phyloP scores from a whole-genome alignment of 495 filamentous ascomycete genomes.

The Xylaria nigripes region DNA sequence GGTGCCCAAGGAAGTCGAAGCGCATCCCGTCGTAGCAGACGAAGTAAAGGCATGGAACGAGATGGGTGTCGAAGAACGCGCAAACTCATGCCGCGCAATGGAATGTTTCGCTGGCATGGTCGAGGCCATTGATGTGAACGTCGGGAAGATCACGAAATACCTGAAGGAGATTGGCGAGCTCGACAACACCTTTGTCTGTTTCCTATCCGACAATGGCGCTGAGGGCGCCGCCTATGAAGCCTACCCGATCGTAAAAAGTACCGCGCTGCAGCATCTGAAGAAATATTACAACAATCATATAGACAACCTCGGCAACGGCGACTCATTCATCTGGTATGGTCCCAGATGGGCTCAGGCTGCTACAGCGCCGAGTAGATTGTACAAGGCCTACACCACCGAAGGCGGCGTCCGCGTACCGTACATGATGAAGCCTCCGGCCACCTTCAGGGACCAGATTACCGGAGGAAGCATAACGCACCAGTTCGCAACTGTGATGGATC shows the following conservation, averaged over 20 bases:
- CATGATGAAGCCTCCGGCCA: slow-evolving; percentile 37
- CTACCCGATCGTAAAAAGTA: slow-evolving; percentile 45
- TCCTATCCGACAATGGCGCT: slow-evolving; percentile 58
- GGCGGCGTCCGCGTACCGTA: slow-evolving; percentile 54
- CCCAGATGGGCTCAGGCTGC: slow-evolving; percentile 59
- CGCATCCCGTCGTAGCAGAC: slow-evolving; percentile 50
- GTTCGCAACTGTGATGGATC: slow-evolving; percentile 59
- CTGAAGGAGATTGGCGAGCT: slow-evolving; percentile 50
- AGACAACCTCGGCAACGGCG: slow-evolving; percentile 53
- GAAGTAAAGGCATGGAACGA: slow-evolving; percentile 50
- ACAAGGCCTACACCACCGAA: slow-evolving; percentile 58
- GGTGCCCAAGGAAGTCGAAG: slow-evolving; percentile 43
- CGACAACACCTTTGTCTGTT: slow-evolving; percentile 57
- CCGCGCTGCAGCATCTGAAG: slow-evolving; percentile 45
- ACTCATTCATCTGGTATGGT: slow-evolving; percentile 60
- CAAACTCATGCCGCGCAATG: slow-evolving; percentile 50
- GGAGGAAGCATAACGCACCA: slow-evolving; percentile 44
- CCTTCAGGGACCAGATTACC: slow-evolving; percentile 25
- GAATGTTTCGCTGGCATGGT: slow-evolving; percentile 58
- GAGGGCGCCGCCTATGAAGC: slow-evolving; percentile 58
- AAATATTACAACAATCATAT: slow-evolving; percentile 56
- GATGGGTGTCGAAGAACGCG: slow-evolving; percentile 44
- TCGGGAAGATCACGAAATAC: slow-evolving; percentile 54
- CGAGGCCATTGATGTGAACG: slow-evolving; percentile 53
- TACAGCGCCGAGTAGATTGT: slow-evolving; percentile 54